Base-by-base conservation (phyloP, 164 flowering plant species). In the Cinnamomum chago region DNA sequence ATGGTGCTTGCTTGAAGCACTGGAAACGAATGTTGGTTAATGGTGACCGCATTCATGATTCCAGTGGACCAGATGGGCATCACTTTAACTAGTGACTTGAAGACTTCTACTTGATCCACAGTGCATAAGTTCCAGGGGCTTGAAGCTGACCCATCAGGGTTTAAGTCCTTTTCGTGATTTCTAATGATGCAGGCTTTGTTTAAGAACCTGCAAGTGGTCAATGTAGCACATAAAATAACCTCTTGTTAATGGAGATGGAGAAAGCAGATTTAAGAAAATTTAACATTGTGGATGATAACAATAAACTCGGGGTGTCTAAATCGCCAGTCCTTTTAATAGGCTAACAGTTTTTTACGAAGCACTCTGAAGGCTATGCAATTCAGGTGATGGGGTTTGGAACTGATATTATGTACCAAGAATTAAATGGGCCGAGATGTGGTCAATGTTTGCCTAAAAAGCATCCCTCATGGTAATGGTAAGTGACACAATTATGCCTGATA, bases 41-140 rank as follows among this genome's bases (percentile, higher is more conserved):
- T 51, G 15, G 51, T 73, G 1, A 80, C 69, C 7, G 77, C 68
- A 18, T 85, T 67, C 50, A 82, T 73, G 74, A 88, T 84, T 14
- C 86, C 81, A 0, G 86, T 81, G 35, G 88, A 85, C 85, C 90
- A 88, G 13, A 88, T 76, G 27, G 88, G 89, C 15, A 88, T 40
- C 55, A 88, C 82, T 74, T 58, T 83, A 20, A 86, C 33, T 11
- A 86, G 50, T 23, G 88, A 76, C 72, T 88, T 88, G 12, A 86
- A 80, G 5, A 70, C 81, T 69, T 88, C 88, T 5, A 88, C 90
- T 84, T 86, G 85, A 11, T 80, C 74, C 2, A 79, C 76, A 12
- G 87, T 85, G 84, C 88, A 86, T 35, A 85, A 73, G 1, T 23
- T 83, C 88, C 87, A 82, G 50, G 87, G 86, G 5, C 84, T 72